phyloP scores from a whole-genome alignment of 169 alveolate species.

The Besnoitia besnoiti region DNA sequence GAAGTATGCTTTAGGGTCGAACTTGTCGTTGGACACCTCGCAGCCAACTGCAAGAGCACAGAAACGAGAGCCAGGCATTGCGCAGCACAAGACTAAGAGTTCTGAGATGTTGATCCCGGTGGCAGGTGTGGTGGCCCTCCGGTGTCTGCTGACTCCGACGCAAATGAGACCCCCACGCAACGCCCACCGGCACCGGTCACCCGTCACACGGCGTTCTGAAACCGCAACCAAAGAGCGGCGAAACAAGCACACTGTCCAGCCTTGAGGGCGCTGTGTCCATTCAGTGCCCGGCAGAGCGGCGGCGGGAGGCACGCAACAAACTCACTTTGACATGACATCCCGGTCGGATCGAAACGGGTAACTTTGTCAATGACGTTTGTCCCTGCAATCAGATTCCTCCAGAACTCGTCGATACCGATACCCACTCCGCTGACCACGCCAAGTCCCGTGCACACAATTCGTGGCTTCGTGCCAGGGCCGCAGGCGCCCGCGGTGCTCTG shows the following conservation, averaged over 20 bases:
- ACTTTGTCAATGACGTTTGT: slow-evolving; percentile 73
- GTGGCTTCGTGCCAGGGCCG: slow-evolving; percentile 37
- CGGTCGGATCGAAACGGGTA: slow-evolving; percentile 75
- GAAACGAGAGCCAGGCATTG: too few relatives aligned
- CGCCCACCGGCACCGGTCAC: too few relatives aligned
- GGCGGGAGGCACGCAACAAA: background rate
- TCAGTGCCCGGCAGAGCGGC: too few relatives aligned
- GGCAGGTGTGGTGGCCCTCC: too few relatives aligned
- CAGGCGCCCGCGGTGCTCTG: background rate
- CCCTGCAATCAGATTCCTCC: slow-evolving; percentile 74
- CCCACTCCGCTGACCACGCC: slow-evolving; percentile 80
- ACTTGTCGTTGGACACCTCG: slow-evolving; percentile 67
- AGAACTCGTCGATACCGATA: slow-evolving; percentile 74
- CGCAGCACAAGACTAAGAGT: too few relatives aligned
- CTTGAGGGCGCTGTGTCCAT: too few relatives aligned
- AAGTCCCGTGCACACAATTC: slow-evolving; percentile 77
- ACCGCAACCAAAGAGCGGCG: too few relatives aligned
- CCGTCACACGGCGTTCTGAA: too few relatives aligned
- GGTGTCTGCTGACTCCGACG: too few relatives aligned
- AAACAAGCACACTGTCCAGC: too few relatives aligned
- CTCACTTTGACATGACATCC: slow-evolving; percentile 71
- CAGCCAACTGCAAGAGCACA: slow-evolving; percentile 68
- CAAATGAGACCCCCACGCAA: too few relatives aligned
- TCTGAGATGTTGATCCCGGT: background rate
- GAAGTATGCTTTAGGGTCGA: slow-evolving; percentile 73